Base-by-base conservation (phyloP, 208 protist genomes). In the Phytomonas francai region DNA sequence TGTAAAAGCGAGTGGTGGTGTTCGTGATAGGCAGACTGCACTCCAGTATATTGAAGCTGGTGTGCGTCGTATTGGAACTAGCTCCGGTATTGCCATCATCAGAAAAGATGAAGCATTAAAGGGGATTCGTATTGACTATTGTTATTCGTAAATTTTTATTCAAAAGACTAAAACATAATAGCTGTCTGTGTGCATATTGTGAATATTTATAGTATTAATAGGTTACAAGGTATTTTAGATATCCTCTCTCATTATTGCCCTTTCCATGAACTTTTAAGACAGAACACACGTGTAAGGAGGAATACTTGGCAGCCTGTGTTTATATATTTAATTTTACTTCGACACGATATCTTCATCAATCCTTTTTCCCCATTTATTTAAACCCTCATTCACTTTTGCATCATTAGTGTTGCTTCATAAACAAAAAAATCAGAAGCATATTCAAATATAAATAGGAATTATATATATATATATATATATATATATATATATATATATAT, bases 1-100 rank as follows among this genome's bases (percentile, higher is more conserved):
- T 14, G 91, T 97, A 57, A 98, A 98, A 81, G 94, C 91, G 4
- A 86, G 81, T 65, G 97, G 95, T 30, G 96, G 94, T 39, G 88
- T 98, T n/a, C 77, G 94, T 14, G 84, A 91, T 68, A 68, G 73
- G 36, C 58, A 45, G 22, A 84, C 83, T 9, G 91, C 91, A 8
- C 39, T 83, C 62, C 73, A 93, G 71, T 98, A 97, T 78, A 80
- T 98, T 25, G 28, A 72, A 8, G 79, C 72, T 3, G 95, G 94
- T 27, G 93, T 95, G 27, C 49, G 54, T 11, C 85, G 97, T 68
- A 97, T 98, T 49, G 97, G 97, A 59, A 97, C 97, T 32, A 94
- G 86, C 67, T 85, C 74, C 34, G 91, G 95, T 51, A 75, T 96
- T 59, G 82, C 79, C 2, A 96, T 98, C 51, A n/a, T 31, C 42